phyloP scores from a whole-genome alignment of 768 basidiomycete species.

The Phanerochaete carnosa region DNA sequence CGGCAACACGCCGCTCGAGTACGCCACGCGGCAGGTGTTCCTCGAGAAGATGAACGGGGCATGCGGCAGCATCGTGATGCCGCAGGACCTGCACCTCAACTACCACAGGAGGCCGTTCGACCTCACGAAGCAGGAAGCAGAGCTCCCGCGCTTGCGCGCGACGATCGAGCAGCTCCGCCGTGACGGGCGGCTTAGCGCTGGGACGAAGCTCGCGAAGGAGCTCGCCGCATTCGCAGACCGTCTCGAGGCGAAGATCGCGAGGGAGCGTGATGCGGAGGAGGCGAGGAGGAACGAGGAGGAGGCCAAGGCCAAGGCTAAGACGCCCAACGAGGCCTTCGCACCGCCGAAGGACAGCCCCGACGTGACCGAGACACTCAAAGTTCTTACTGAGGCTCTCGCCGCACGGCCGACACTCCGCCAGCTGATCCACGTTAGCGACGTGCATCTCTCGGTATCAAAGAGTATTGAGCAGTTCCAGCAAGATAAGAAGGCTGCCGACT shows the following conservation, averaged over 20 bases:
- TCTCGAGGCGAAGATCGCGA: constrained; percentile 12
- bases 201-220: constrained; percentile 20
- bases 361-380: constrained; percentile 7
- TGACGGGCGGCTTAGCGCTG: constrained; percentile 14
- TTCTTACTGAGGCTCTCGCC: constrained; percentile 12
- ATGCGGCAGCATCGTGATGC: not conserved
- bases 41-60: not conserved
- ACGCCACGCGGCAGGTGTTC: constrained; percentile 18
- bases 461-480: constrained; percentile 10
- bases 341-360: not conserved
- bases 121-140: constrained; percentile 5
- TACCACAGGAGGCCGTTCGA: not conserved
- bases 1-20: constrained; percentile 29
- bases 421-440: constrained; percentile 22
- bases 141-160: constrained; percentile 12
- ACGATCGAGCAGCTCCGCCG: constrained; percentile 12
- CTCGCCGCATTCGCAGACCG: constrained; percentile 15
- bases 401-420: constrained; percentile 4
- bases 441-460: constrained; percentile 17
- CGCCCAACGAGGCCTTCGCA: not conserved
- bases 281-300: not conserved
- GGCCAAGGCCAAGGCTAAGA: not conserved
- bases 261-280: constrained; percentile 1
- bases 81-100: not conserved
- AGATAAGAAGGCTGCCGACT: not conserved